Conservation (phyloP, 805 yeast species). For the Candida bentonensis region DNA sequence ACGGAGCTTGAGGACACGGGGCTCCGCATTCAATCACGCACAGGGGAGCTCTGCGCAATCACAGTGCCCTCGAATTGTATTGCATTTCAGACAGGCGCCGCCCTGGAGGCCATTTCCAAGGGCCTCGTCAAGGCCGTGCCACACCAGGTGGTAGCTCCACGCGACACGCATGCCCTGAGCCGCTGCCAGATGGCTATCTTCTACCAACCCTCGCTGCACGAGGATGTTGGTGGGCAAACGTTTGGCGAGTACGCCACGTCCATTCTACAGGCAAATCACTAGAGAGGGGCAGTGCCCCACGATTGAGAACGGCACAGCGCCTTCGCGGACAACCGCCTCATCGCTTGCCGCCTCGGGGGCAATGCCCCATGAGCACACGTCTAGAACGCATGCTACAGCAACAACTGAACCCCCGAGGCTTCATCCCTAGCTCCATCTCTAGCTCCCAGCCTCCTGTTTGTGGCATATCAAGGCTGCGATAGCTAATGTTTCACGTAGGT, state of each 20-base stretch:
- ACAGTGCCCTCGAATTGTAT: slow-evolving; percentile 38
- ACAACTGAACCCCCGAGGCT: too few relatives aligned
- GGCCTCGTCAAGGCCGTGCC: slow-evolving; percentile 42
- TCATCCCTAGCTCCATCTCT: too few relatives aligned
- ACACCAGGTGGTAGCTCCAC: slow-evolving; percentile 29
- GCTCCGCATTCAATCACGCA: slow-evolving; percentile 34
- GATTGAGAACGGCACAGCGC: too few relatives aligned
- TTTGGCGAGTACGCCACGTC: slow-evolving; percentile 37
- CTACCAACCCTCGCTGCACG: slow-evolving; percentile 45
- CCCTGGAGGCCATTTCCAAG: slow-evolving; percentile 36
- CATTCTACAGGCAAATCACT: slow-evolving; percentile 18
- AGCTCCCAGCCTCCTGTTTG: too few relatives aligned
- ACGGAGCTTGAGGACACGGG: slow-evolving; percentile 34
- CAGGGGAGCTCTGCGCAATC: slow-evolving; percentile 33
- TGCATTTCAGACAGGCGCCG: slow-evolving; percentile 50
- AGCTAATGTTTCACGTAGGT: too few relatives aligned
- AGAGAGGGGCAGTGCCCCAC: too few relatives aligned
- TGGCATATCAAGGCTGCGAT: too few relatives aligned
- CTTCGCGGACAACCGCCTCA: too few relatives aligned
- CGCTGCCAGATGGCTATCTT: slow-evolving; percentile 49
- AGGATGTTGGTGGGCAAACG: slow-evolving; percentile 29
- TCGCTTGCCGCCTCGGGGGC: too few relatives aligned
- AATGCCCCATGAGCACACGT: too few relatives aligned
- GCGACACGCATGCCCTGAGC: slow-evolving; percentile 21
- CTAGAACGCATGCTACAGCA: too few relatives aligned